Base-by-base conservation (phyloP, 768 basidiomycete species). In the Naganishia friedmannii region DNA sequence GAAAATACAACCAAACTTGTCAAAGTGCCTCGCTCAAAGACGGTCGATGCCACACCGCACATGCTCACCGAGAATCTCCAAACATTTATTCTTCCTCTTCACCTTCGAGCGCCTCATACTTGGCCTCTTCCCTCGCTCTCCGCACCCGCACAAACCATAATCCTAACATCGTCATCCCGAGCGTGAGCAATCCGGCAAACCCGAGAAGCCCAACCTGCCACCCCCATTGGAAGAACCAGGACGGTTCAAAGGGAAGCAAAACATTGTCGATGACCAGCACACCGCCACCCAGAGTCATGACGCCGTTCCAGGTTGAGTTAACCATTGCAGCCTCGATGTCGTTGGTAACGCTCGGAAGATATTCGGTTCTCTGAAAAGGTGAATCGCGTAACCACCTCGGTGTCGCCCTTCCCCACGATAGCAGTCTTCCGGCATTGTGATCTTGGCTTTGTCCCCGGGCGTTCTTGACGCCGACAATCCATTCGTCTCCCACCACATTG, bases 41-140 rank as follows among this genome's bases (percentile, higher is more conserved):
- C 21, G 12, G n/a, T 51, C 48, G 45, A 51, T 51, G 48, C 4
- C 48, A 51, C 57, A 37, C 31, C 57, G n/a, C n/a, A 34, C 12
- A n/a, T 3, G 29, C 26, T 6, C 31, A 31, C 1, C n/a, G 34
- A 31, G 57, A 10, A 42, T 21, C 28, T 6, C 19, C 17, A 13
- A 42, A 12, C 45, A 63, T 28, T 42, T 65, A 54, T 31, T 72
- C 73, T 32, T 80, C 79, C 66, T 80, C 81, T 66, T 82, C 81
- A 21, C 92, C 91, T 55, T 92, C 93, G 45, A 90, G 82, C 28
- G 93, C 92, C 78, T 95, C 93, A 79, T 92, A 96, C 45, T 91
- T 93, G 42, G 91, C 89, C 80, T 92, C 90, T 37, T 87, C 89
- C 67, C 86, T 86, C 78, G 91, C 90, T 75, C 84, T 68, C 53